Percentiles rank a stretch among this genome's conserved stretches.
phyloP scores from a whole-genome alignment of 1,284 basidiomycete species.

The Cutaneotrichosporon arboriforme region DNA sequence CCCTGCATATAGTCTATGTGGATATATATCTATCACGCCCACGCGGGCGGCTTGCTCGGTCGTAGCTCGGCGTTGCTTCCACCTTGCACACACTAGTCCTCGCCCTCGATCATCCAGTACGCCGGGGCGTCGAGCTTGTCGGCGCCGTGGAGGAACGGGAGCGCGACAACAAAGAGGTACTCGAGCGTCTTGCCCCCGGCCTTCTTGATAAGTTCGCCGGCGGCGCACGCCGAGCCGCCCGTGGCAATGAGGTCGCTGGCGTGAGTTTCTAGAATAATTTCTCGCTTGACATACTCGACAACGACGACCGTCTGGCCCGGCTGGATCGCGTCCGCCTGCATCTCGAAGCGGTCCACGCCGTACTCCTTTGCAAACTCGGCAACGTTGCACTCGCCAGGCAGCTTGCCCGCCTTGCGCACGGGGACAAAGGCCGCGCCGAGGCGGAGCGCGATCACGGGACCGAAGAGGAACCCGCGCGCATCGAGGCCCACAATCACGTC shows the following conservation, averaged over 20 bases:
- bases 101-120: slow-evolving; percentile 74
- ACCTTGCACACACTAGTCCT: slow-evolving; percentile 53
- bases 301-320: slow-evolving; percentile 80
- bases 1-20: too few relatives aligned
- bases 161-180: slow-evolving; percentile 90
- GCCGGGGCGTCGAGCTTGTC: slow-evolving; percentile 77
- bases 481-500: slow-evolving; percentile 95
- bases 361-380: slow-evolving; percentile 92
- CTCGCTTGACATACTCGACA: slow-evolving; percentile 57
- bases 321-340: slow-evolving; percentile 81
- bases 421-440: slow-evolving; percentile 94
- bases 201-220: slow-evolving; percentile 81
- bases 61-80: too few relatives aligned
- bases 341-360: slow-evolving; percentile 84
- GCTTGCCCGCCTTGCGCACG: slow-evolving; percentile 88
- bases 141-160: slow-evolving; percentile 74
- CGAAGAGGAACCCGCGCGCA: slow-evolving; percentile 92
- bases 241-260: slow-evolving; percentile 84
- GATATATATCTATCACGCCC: too few relatives aligned
- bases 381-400: slow-evolving; percentile 76
- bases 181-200: slow-evolving; percentile 79
- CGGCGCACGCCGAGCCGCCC: slow-evolving; percentile 90
- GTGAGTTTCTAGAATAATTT: slow-evolving; percentile 1
- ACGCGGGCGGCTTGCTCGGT: too few relatives aligned
- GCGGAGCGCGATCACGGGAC: slow-evolving; percentile 83